Percentiles rank a stretch among this genome's conserved stretches.
Evolutionary conservation across 1,284 basidiomycete genomes (phyloP).

Genomic region (Rhodotorula sp.): DNA sequence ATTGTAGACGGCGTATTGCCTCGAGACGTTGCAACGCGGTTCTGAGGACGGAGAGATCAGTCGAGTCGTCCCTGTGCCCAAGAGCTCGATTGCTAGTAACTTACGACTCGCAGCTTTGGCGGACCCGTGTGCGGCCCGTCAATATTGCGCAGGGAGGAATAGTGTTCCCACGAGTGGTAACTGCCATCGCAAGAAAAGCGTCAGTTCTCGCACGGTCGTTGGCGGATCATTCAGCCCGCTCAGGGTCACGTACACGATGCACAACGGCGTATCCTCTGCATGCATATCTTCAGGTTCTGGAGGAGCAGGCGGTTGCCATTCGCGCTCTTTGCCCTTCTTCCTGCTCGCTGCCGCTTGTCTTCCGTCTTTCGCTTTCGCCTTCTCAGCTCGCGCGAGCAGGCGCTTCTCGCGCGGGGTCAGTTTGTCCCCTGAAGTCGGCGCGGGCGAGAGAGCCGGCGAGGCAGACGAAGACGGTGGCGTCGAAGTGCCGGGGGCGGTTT

Average conservation of each 20-base stretch:
- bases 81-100: background rate
- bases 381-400: constrained; percentile 8
- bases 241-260: constrained; percentile 67
- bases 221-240: background rate
- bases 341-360: constrained; percentile 24
- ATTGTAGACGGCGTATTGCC: background rate
- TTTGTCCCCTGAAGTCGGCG: constrained; percentile 44
- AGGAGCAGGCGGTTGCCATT: constrained; percentile 21
- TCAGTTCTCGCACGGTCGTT: background rate
- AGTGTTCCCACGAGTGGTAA: constrained; percentile 91
- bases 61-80: background rate
- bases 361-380: constrained; percentile 36
- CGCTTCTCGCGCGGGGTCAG: constrained; percentile 21
- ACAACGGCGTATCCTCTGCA: constrained; percentile 51
- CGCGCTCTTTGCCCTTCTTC: constrained; percentile 43
- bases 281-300: constrained; percentile 46
- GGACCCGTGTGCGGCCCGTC: constrained; percentile 77
- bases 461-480: background rate
- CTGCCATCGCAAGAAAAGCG: constrained; percentile 50
- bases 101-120: constrained; percentile 63
- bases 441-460: constrained; percentile 22
- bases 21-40: background rate
- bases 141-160: constrained; percentile 83
- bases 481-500: constrained; percentile 10
- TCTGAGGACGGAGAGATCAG: background rate